Base-by-base conservation (phyloP, 805 yeast genomes). In the Millerozyma acaciae region DNA sequence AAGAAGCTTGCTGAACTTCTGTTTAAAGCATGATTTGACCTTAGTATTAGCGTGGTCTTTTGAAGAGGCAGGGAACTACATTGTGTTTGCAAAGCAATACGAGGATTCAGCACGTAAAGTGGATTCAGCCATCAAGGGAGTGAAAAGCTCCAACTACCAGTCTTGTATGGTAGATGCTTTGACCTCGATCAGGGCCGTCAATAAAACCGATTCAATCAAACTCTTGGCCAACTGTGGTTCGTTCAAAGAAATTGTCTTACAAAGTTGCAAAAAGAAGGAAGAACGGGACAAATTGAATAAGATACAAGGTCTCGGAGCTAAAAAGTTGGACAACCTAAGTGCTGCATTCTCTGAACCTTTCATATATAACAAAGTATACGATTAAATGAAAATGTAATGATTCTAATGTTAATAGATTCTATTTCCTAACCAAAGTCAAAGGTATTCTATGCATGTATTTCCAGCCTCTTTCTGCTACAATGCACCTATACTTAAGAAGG, bases 181-280 rank as follows among this genome's bases (percentile, higher is more conserved):
- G 37, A 73, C 80, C 2, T 51, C 65, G 2, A 59, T 75, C 4
- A 60, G 61, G 26, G 60, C 71, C 8, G 60, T 75, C 16, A 75
- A 75, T 47, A 75, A 75, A 45, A 74, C 80, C 0, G 78, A 75
- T 42, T 73, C 75, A 12, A 60, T 68, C 15, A 73, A 71, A 36
- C 45, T 74, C 36, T 51, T 75, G 17, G 73, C 78, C 5, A 72
- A 71, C 39, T 72, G 64, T 41, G 70, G 70, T 26, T 60, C 64
- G 6, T 56, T 75, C 28, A 57, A 57, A 29, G 57, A 64, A 19
- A 54, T 74, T 13, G 72, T 71, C 23, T 44, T 37, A 34, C 50
- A 48, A 40, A 39, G 65, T 43, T 30, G 60, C 28, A 28, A 50
- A 38, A 2, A 45, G 56, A 39, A 52, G 39, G 35, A 65, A 43